A percentile compares a stretch with the other conserved stretches of the same genome.
These are phyloP conservation scores for Protea cynaroides DNA, from an alignment of 164 flowering plant genomes.

Conservation along the genomic window DNA sequence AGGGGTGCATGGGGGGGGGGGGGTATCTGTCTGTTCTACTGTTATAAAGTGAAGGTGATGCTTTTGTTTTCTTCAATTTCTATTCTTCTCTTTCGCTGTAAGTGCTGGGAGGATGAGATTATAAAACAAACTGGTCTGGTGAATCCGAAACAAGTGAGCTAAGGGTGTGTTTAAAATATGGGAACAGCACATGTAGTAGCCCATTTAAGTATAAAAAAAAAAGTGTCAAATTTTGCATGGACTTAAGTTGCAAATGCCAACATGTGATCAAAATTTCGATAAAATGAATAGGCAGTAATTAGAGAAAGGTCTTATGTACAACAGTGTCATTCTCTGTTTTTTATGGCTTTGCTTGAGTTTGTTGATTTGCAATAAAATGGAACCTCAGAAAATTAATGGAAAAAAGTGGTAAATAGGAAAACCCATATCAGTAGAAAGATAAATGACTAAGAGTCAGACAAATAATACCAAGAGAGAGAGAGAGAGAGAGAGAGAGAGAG, in stretches of 20 bases:
- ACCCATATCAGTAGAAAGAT: too few species aligned
- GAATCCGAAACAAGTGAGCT: conserved; percentile 40
- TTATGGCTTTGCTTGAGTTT: not conserved
- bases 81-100: conserved; percentile 4
- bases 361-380: too few species aligned
- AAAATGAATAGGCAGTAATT: too few species aligned
- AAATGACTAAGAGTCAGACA: too few species aligned
- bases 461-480: too few species aligned
- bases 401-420: too few species aligned
- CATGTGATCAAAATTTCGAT: too few species aligned
- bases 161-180: conserved; percentile 23
- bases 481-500: too few species aligned
- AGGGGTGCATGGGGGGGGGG: not conserved
- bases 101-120: conserved; percentile 32
- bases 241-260: not conserved
- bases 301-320: not conserved
- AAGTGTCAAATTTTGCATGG: not conserved
- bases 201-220: conserved; percentile 22
- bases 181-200: conserved; percentile 54
- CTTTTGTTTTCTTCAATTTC: conserved; percentile 8
- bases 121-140: conserved; percentile 42
- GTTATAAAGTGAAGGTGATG: conserved; percentile 28
- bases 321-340: not conserved
- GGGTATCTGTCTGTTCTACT: not conserved
- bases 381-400: too few species aligned